Evolutionary conservation across 129 eudicot genomes (phyloP).

Genomic region (Artemisia argyi): DNA sequence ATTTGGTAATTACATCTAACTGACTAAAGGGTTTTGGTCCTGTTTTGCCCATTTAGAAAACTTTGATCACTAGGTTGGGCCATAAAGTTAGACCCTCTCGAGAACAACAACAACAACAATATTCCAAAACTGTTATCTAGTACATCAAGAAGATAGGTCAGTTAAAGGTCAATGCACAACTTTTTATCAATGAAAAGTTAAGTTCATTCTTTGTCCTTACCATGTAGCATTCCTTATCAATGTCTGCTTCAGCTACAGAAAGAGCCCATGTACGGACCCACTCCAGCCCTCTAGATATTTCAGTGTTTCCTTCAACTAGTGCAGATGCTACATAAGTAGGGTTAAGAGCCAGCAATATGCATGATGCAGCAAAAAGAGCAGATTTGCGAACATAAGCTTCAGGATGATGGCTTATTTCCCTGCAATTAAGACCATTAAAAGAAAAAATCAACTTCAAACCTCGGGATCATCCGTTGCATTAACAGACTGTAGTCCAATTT

Average conservation of each 20-base stretch:
- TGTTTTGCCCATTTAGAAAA: too few species aligned
- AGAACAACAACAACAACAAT: too few species aligned
- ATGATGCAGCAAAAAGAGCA: conserved; percentile 90
- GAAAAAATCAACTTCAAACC: conserved; percentile 1
- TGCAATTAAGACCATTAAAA: conserved; percentile 27
- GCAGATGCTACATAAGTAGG: conserved; percentile 89
- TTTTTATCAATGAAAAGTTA: not conserved
- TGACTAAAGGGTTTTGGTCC: too few species aligned
- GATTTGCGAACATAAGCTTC: conserved; percentile 91
- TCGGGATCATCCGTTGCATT: not conserved
- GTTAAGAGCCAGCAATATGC: conserved; percentile 78
- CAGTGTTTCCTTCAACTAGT: conserved; percentile 61
- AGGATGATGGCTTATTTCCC: conserved; percentile 72
- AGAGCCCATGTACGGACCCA: conserved; percentile 96
- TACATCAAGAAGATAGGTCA: not conserved
- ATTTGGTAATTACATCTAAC: too few species aligned
- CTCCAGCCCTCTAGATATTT: conserved; percentile 79
- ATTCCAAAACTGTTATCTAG: not conserved
- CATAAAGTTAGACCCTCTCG: too few species aligned
- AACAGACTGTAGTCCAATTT: not conserved
- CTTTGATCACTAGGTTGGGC: too few species aligned
- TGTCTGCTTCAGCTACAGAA: conserved; percentile 72
- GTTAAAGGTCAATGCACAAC: not conserved
- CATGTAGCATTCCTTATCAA: conserved; percentile 85
- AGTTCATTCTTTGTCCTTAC: conserved; percentile 38